Evolutionary conservation across 352 stramenopile species (phyloP), one percentile per base, ranked within the genome.

Genomic region (Salisapilia sapeloensis): DNA sequence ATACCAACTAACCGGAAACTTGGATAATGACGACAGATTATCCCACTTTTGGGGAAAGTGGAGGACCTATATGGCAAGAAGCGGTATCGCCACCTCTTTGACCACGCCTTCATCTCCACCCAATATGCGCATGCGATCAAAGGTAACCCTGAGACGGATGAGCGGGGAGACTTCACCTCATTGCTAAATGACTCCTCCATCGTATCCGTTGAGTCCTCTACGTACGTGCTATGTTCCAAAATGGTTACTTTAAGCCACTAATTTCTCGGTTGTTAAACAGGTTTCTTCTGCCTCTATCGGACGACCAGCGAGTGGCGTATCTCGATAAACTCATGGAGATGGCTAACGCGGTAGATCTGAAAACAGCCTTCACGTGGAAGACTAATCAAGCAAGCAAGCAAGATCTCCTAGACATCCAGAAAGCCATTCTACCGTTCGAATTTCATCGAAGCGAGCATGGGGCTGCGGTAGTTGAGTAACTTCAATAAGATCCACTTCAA

Each of bases 191-290:
- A 54, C 12, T 32, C 44, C 10, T 63, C 72, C 0, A 38, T 31
- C 8, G 56, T 89, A 8, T 67, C 69, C 34, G 33, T 89, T 30
- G 72, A 89, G 33, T 81, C 69, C 6, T 74, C 67, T 7, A 56
- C 65, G 69, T 84, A 54, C 29, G 67, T 75, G 11, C 8, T 17
- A 14, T 39, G n/a, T 15, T 21, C 26, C 5, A 18, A 36, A 16
- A 38, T 41, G 2, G 8, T 12, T 17, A 9, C 6, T n/a, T 34
- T 22, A 7, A 22, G 13, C 4, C 25, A 22, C 35, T 10, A 31
- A 17, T 28, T 15, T 32, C 4, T 22, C 4, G 2, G 24, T 42
- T 17, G 20, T 18, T 16, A 3, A 16, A 40, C 22, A 83, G 72
- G 15, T 89, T 82, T 34, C 45, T 89, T 36, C 32, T 89, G 9